phyloP scores from a whole-genome alignment of 176 grass and related monocot species.

The Oryza rufipogon region DNA sequence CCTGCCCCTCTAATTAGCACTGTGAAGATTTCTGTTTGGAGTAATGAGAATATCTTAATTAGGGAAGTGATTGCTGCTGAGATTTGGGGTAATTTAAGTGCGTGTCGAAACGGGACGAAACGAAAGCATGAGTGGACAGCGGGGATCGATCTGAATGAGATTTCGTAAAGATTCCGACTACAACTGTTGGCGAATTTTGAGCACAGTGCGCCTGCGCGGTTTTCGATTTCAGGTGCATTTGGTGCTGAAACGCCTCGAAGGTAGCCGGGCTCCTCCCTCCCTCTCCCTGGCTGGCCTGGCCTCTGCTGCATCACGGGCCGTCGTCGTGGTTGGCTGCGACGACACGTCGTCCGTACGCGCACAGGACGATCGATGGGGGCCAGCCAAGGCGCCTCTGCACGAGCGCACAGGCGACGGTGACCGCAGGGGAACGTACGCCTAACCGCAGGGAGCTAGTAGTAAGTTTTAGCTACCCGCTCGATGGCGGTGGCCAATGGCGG shows the following conservation, averaged over 20 bases:
- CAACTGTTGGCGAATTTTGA: background rate
- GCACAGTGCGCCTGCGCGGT: background rate
- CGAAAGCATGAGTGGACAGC: background rate
- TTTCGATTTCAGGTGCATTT: conserved; percentile 2
- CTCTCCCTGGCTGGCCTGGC: background rate
- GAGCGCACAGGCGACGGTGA: conserved; percentile 25
- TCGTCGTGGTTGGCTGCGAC: conserved; percentile 17
- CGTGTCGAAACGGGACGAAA: background rate
- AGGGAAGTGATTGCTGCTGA: background rate
- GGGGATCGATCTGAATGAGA: background rate
- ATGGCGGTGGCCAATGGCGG: conserved; percentile 38
- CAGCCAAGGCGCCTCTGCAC: conserved; percentile 33
- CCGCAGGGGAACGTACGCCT: background rate
- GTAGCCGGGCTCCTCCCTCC: background rate
- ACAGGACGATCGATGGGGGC: conserved; percentile 5
- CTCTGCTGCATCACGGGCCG: conserved; percentile 42
- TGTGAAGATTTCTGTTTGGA: background rate
- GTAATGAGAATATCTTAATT: background rate
- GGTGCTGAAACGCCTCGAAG: background rate
- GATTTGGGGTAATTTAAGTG: background rate
- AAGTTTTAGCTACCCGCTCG: background rate
- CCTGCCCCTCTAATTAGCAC: background rate
- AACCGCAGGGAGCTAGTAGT: background rate
- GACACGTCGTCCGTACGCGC: conserved; percentile 1
- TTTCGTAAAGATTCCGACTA: background rate